Conservation (phyloP, 2,329 filamentous ascomycete genomes). For the Epichloe sibirici region DNA sequence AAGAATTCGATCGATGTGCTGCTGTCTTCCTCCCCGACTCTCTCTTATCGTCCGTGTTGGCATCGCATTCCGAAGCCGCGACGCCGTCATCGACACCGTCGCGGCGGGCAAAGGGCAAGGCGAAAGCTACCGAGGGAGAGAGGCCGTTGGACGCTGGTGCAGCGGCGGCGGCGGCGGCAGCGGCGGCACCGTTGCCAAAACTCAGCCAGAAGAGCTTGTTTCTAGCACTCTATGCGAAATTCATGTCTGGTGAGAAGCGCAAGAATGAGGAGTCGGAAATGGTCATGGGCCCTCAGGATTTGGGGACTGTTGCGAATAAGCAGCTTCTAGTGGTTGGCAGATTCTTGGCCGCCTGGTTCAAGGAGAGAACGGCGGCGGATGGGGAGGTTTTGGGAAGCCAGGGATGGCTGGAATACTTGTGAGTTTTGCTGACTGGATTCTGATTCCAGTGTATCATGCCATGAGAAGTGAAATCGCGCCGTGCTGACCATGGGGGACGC, state of each 20-base stretch:
- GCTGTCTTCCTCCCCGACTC: slow-evolving; percentile 76
- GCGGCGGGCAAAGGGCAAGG: slow-evolving; percentile 50
- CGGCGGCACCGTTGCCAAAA: slow-evolving; percentile 28
- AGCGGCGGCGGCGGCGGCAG: slow-evolving; percentile 2
- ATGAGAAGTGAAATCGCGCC: too few species aligned
- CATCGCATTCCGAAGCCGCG: slow-evolving; percentile 29
- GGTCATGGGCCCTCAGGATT: slow-evolving; percentile 87
- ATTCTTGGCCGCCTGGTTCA: slow-evolving; percentile 72
- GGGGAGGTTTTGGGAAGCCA: slow-evolving; percentile 54
- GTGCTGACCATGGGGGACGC: neutral
- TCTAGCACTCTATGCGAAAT: slow-evolving; percentile 82
- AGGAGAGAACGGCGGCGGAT: slow-evolving; percentile 44
- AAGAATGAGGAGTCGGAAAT: slow-evolving; percentile 96
- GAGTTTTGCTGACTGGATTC: slow-evolving; percentile 13
- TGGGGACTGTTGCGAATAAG: slow-evolving; percentile 73
- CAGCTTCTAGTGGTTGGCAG: slow-evolving; percentile 66
- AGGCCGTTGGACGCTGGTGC: slow-evolving; percentile 9
- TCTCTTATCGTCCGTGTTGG: slow-evolving; percentile 55
- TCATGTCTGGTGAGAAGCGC: slow-evolving; percentile 86
- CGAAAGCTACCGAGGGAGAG: slow-evolving; percentile 16
- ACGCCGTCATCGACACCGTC: slow-evolving; percentile 20
- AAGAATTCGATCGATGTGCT: slow-evolving; percentile 87
- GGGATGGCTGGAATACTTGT: slow-evolving; percentile 87
- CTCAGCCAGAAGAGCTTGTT: slow-evolving; percentile 90
- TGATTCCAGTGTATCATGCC: too few species aligned